phyloP scores from a whole-genome alignment of 495 filamentous ascomycete species.

The Lasiosphaeriaceae sp. region DNA sequence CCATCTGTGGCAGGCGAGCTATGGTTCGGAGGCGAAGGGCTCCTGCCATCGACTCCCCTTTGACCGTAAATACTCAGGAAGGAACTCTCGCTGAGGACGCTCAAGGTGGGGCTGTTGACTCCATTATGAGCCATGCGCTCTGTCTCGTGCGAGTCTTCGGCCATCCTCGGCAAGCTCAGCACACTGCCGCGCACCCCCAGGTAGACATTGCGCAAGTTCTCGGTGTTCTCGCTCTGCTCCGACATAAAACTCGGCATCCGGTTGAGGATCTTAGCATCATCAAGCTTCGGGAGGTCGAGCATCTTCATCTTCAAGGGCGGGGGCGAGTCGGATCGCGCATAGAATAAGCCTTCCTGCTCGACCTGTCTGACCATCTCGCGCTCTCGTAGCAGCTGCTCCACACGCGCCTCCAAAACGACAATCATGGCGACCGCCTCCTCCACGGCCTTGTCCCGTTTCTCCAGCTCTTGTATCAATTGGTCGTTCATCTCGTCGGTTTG shows the following conservation, averaged over 20 bases:
- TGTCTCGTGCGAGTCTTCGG: conserved; percentile 34
- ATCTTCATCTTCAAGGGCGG: conserved; percentile 17
- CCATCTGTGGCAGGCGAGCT: conserved; percentile 29
- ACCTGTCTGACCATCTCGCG: conserved; percentile 38
- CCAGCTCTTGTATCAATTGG: conserved; percentile 63
- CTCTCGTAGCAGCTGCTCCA: conserved; percentile 51
- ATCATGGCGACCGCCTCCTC: conserved; percentile 82
- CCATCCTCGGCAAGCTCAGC: conserved; percentile 35
- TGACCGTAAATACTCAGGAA: conserved; percentile 65
- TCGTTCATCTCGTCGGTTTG: conserved; percentile 60
- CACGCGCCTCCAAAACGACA: conserved; percentile 63
- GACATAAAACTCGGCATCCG: conserved; percentile 67
- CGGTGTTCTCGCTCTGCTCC: conserved; percentile 57
- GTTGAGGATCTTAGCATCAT: conserved; percentile 28
- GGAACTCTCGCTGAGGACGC: conserved; percentile 75
- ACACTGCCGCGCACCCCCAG: conserved; percentile 44
- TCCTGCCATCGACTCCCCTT: conserved; percentile 22
- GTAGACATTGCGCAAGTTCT: conserved; percentile 63
- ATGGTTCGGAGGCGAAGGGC: conserved; percentile 17
- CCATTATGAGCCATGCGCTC: conserved; percentile 27
- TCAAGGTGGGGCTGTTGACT: conserved; percentile 61
- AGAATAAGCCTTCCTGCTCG: conserved; percentile 30
- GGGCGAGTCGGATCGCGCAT: conserved; percentile 11
- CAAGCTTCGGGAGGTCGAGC: conserved; percentile 11
- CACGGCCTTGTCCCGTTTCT: conserved; percentile 72